A percentile compares a stretch with the other conserved stretches of the same genome.
Conservation (phyloP, 2,329 filamentous ascomycete genomes). For the Exophiala sp. region DNA sequence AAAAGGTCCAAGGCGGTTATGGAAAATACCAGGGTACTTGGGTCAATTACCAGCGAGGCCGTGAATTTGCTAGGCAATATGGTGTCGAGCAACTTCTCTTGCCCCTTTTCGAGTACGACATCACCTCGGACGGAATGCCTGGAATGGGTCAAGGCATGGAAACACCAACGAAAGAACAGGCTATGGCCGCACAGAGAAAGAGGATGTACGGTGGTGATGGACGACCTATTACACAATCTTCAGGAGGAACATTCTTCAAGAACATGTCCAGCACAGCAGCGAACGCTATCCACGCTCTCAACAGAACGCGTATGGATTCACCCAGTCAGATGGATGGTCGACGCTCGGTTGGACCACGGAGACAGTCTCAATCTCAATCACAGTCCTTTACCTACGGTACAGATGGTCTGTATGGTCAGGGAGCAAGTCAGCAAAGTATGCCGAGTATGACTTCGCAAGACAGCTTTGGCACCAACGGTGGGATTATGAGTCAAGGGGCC, state of each 20-base stretch:
- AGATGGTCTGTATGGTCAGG: slow-evolving; percentile 60
- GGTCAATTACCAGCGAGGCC: slow-evolving; percentile 89
- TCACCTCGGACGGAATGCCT: slow-evolving; percentile 51
- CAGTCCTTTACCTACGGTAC: slow-evolving; percentile 62
- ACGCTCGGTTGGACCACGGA: slow-evolving; percentile 65
- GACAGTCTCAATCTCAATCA: slow-evolving; percentile 65
- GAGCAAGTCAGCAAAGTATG: slow-evolving; percentile 75
- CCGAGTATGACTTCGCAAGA: slow-evolving; percentile 70
- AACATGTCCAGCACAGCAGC: slow-evolving; percentile 93
- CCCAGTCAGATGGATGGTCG: slow-evolving; percentile 66
- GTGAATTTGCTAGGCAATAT: slow-evolving; percentile 82
- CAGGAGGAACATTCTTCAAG: slow-evolving; percentile 88
- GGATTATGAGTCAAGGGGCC: slow-evolving; percentile 57
- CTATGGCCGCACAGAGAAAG: slow-evolving; percentile 93
- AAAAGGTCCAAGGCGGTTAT: slow-evolving; percentile 97
- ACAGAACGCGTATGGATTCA: slow-evolving; percentile 91
- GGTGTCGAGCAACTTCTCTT: slow-evolving; percentile 50
- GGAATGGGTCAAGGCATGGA: slow-evolving; percentile 73
- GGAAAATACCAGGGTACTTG: slow-evolving; percentile 99
- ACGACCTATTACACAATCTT: slow-evolving; percentile 59
- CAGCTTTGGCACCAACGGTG: slow-evolving; percentile 56
- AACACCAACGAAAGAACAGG: slow-evolving; percentile 96
- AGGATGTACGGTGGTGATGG: slow-evolving; percentile 81
- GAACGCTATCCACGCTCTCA: slow-evolving; percentile 91
- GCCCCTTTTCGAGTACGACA: slow-evolving; percentile 50